Conservation (phyloP, 805 yeast genomes). For the Lachancea mirantina region DNA sequence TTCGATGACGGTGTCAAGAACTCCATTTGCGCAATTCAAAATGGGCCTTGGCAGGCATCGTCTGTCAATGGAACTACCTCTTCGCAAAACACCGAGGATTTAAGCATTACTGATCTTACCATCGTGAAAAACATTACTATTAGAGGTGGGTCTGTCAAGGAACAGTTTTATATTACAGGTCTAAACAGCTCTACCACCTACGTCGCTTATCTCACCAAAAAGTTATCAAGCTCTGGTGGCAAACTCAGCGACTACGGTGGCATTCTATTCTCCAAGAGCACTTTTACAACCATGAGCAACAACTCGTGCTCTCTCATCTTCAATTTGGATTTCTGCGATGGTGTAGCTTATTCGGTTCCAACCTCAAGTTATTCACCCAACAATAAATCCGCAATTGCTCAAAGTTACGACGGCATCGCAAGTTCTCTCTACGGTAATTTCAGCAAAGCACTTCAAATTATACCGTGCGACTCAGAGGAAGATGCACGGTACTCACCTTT, state of each 20-base stretch:
- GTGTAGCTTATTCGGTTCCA: conserved; percentile 87
- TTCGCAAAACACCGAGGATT: conserved; percentile 16
- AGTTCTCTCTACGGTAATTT: conserved; percentile 52
- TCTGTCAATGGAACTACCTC: conserved; percentile 18
- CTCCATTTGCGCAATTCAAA: conserved; percentile 67
- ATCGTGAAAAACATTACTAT: conserved; percentile 34
- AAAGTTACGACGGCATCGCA: conserved; percentile 61
- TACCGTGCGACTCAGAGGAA: conserved; percentile 62
- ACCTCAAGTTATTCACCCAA: conserved; percentile 33
- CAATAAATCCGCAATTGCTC: conserved; percentile 32
- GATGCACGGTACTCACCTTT: conserved; percentile 71
- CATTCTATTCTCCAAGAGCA: conserved; percentile 47
- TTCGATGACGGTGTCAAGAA: conserved; percentile 35
- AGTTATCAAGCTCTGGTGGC: conserved; percentile 32
- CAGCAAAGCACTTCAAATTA: conserved; percentile 64
- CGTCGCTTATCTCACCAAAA: conserved; percentile 54
- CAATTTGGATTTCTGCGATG: conserved; percentile 66
- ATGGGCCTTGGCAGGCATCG: conserved; percentile 37
- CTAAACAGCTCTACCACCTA: conserved; percentile 57
- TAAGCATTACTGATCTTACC: conserved; percentile 16
- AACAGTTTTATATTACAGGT: conserved; percentile 56
- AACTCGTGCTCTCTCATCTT: conserved; percentile 67
- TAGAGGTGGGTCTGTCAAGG: conserved; percentile 44
- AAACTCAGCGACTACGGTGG: conserved; percentile 46
- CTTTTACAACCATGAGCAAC: conserved; percentile 47